phyloP scores from a whole-genome alignment of 805 yeast genomes.

The Saccharomycopsis babjevae region DNA sequence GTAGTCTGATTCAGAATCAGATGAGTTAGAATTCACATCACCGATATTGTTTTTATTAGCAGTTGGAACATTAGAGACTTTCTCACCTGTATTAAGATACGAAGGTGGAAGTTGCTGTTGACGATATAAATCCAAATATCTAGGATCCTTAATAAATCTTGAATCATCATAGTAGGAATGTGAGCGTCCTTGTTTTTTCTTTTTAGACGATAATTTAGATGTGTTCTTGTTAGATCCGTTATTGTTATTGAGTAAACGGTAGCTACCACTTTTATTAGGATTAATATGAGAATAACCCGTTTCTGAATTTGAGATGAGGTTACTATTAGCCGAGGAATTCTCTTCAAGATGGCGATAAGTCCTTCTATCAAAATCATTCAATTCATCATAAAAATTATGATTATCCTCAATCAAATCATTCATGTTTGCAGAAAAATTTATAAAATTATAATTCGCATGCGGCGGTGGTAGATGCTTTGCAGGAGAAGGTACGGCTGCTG shows the following conservation, averaged over 20 bases:
- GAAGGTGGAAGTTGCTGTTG: neutral
- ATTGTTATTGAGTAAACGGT: neutral
- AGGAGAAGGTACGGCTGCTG: neutral
- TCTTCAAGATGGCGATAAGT: neutral
- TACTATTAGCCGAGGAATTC: neutral
- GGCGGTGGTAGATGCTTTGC: neutral
- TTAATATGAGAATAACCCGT: neutral
- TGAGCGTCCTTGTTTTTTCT: neutral
- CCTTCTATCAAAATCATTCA: neutral
- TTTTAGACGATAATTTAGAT: neutral
- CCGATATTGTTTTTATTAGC: neutral
- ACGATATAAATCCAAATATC: slow-evolving; percentile 1
- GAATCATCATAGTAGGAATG: neutral
- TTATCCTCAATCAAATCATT: neutral
- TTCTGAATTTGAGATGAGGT: neutral
- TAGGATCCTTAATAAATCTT: neutral
- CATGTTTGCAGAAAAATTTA: neutral
- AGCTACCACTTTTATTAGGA: neutral
- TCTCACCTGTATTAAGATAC: neutral
- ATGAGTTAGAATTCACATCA: slow-evolving; percentile 7
- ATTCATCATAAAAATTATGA: neutral
- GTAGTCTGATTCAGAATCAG: slow-evolving; percentile 17
- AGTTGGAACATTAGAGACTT: neutral
- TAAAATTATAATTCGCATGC: neutral
- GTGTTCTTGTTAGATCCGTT: neutral